Conservation (phyloP, 2,329 filamentous ascomycete species). For the Dactylella cylindrospora region DNA sequence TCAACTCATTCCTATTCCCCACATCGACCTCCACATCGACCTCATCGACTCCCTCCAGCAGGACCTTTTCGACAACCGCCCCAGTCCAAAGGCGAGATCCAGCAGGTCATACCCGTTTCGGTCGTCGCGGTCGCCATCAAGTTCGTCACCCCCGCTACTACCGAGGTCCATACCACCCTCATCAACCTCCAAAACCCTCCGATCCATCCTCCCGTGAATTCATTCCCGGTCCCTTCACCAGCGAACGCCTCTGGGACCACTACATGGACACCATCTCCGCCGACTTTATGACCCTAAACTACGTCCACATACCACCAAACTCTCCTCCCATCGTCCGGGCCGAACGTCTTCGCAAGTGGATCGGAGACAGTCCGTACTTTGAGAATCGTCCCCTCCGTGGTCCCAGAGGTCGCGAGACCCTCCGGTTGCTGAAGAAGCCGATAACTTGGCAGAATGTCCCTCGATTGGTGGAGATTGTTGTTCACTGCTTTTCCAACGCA, state of each 20-base stretch:
- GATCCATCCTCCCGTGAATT: constrained; percentile 87
- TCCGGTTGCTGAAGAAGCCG: constrained; percentile 71
- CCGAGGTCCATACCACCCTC: constrained; percentile 86
- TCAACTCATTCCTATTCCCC: constrained; percentile 35
- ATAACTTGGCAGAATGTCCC: constrained; percentile 84
- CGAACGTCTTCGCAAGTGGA: constrained; percentile 78
- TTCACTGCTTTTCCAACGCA: constrained; percentile 71
- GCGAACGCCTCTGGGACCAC: constrained; percentile 84
- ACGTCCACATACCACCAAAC: constrained; percentile 81
- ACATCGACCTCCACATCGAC: neutral
- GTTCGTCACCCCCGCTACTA: constrained; percentile 93
- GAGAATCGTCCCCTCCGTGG: constrained; percentile 83
- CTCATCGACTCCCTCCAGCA: constrained; percentile 4
- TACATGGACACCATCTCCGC: constrained; percentile 82
- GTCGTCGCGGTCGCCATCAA: constrained; percentile 66
- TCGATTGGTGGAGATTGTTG: constrained; percentile 73
- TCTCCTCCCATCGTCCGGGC: constrained; percentile 61
- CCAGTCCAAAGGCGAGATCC: constrained; percentile 32
- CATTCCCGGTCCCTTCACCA: constrained; percentile 84
- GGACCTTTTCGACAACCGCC: constrained; percentile 31
- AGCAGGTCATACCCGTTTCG: constrained; percentile 53
- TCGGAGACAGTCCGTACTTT: constrained; percentile 88
- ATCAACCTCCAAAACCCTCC: constrained; percentile 82
- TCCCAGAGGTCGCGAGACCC: constrained; percentile 73
- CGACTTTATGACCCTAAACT: constrained; percentile 85